Percentiles rank a stretch among this genome's conserved stretches.
These are phyloP conservation scores for Saccharomyces paradoxus DNA, from an alignment of 805 yeast species.

Conservation along the genomic window DNA sequence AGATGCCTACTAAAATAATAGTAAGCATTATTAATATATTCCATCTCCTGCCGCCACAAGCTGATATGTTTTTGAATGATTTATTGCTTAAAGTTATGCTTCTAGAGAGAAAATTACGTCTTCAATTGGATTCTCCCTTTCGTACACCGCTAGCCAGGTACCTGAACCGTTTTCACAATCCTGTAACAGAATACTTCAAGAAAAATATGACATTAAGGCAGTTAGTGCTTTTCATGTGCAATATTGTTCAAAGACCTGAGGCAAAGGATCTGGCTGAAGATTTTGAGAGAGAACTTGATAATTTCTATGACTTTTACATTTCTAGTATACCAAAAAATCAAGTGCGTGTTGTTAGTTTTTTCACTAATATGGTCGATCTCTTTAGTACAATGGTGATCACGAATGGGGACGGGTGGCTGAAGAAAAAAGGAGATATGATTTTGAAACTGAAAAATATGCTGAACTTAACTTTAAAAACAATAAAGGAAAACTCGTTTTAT, in stretches of 20 bases:
- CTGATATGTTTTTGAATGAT: conserved; percentile 85
- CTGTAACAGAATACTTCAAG: conserved; percentile 62
- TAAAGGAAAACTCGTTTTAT: conserved; percentile 22
- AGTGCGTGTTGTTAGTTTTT: conserved; percentile 32
- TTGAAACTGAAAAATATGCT: conserved; percentile 26
- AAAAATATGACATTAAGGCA: conserved; percentile 56
- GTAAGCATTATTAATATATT: conserved; percentile 86
- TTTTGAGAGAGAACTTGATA: conserved; percentile 45
- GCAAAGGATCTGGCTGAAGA: conserved; percentile 44
- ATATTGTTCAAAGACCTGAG: conserved; percentile 25
- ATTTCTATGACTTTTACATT: conserved; percentile 40
- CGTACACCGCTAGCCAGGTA: conserved; percentile 84
- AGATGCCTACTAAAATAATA: conserved; percentile 76
- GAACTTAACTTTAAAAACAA: conserved; percentile 17
- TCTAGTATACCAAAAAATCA: conserved; percentile 36
- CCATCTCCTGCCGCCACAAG: conserved; percentile 85
- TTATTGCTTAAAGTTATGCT: conserved; percentile 66
- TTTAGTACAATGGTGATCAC: conserved; percentile 43
- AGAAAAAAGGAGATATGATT: conserved; percentile 33
- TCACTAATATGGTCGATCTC: conserved; percentile 67
- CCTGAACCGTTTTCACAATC: conserved; percentile 70
- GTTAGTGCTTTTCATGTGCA: conserved; percentile 38
- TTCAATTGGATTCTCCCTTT: conserved; percentile 83
- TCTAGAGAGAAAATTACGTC: conserved; percentile 73
- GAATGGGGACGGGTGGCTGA: conserved; percentile 53